Conservation (phyloP, 2,329 filamentous ascomycete species). For the Paecilomyces formosus region DNA sequence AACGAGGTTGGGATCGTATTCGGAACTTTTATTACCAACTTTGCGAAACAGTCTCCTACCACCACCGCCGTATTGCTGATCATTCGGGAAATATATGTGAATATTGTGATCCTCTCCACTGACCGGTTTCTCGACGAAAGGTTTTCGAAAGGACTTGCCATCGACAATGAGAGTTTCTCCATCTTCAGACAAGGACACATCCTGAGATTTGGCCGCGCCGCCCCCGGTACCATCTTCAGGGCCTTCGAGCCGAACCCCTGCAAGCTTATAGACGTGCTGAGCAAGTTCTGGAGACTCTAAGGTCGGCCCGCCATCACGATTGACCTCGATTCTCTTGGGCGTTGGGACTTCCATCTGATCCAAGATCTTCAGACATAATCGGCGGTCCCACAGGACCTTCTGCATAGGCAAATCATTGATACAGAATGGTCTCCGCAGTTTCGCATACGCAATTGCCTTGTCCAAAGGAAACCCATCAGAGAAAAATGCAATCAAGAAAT, state of each 20-base stretch:
- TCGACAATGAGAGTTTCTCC: constrained; percentile 85
- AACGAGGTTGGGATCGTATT: constrained; percentile 71
- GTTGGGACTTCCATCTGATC: constrained; percentile 87
- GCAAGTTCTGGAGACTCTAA: constrained; percentile 72
- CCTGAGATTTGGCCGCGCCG: constrained; percentile 49
- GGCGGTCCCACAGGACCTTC: constrained; percentile 90
- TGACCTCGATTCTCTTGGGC: constrained; percentile 81
- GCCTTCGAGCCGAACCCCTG: constrained; percentile 67
- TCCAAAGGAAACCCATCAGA: constrained; percentile 95
- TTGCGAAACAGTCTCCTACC: constrained; percentile 91
- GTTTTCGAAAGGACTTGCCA: constrained; percentile 72
- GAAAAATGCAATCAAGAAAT: constrained; percentile 97
- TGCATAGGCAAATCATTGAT: constrained; percentile 98
- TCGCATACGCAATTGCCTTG: constrained; percentile 93
- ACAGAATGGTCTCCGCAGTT: constrained; percentile 88
- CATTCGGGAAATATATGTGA: constrained; percentile 87
- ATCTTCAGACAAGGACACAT: constrained; percentile 81
- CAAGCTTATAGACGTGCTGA: constrained; percentile 70
- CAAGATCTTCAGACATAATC: constrained; percentile 78
- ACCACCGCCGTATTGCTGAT: constrained; percentile 68
- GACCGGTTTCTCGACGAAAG: constrained; percentile 97
- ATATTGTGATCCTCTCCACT: constrained; percentile 99
- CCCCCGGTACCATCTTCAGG: constrained; percentile 60
- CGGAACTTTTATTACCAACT: constrained; percentile 97
- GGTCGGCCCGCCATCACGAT: constrained; percentile 79